Evolutionary conservation across 768 basidiomycete genomes (phyloP).

Genomic region (Lactarius deliciosus): DNA sequence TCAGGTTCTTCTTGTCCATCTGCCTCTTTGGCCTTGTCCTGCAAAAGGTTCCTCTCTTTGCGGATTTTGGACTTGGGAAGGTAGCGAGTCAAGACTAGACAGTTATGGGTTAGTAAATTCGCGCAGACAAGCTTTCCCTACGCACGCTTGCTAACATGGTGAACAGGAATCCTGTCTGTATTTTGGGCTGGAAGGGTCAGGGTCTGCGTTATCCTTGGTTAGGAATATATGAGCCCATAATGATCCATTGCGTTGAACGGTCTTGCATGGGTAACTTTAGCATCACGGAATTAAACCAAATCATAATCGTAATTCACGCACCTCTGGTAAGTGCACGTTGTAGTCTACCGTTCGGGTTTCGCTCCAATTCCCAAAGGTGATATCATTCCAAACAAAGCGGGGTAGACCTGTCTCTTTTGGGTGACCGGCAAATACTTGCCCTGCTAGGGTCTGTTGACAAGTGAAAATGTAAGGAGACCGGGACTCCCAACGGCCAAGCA

Average conservation of each 20-base stretch:
- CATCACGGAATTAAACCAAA: background rate
- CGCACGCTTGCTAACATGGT: slow-evolving; percentile 75
- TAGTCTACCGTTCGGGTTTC: slow-evolving; percentile 55
- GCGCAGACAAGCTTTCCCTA: slow-evolving; percentile 26
- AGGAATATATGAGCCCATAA: slow-evolving; percentile 85
- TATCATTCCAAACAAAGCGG: slow-evolving; percentile 72
- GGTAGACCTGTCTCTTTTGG: slow-evolving; percentile 55
- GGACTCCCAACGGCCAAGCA: slow-evolving; percentile 61
- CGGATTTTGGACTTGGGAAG: slow-evolving; percentile 66
- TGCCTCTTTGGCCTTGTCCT: slow-evolving; percentile 41
- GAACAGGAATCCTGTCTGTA: slow-evolving; percentile 60
- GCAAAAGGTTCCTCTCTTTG: slow-evolving; percentile 80
- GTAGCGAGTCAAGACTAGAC: slow-evolving; percentile 82
- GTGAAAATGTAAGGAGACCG: slow-evolving; percentile 70
- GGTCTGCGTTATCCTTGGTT: slow-evolving; percentile 60
- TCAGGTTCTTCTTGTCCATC: slow-evolving; percentile 49
- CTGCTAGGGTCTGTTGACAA: slow-evolving; percentile 64
- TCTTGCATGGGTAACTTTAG: slow-evolving; percentile 41
- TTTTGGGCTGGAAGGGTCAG: slow-evolving; percentile 54
- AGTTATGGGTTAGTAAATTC: slow-evolving; percentile 6
- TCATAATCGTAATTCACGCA: slow-evolving; percentile 36
- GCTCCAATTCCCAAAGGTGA: slow-evolving; percentile 75
- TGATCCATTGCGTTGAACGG: slow-evolving; percentile 73
- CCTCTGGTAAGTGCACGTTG: slow-evolving; percentile 66
- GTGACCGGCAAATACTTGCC: slow-evolving; percentile 56